Evolutionary conservation across 371 early-diverging fungal species (phyloP).

Genomic region (Mucor irregularis): DNA sequence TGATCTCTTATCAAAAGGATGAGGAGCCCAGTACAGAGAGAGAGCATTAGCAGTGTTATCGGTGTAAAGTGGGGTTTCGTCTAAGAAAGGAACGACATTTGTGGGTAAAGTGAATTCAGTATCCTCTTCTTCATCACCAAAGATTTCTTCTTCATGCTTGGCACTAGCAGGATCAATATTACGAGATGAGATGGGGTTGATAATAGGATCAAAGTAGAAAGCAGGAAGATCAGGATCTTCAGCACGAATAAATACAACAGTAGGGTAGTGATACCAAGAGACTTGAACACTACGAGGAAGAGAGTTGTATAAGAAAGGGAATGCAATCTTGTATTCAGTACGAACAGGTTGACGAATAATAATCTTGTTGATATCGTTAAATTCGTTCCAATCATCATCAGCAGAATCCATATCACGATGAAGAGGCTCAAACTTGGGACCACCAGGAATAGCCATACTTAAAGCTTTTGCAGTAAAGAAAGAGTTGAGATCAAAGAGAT

Average conservation of each 20-base stretch:
- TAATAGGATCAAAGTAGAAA: constrained; percentile 95
- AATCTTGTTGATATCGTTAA: constrained; percentile 99
- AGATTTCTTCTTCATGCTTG: constrained; percentile 84
- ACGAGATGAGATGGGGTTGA: constrained; percentile 95
- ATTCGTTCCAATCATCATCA: constrained; percentile 99
- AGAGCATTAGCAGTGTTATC: constrained; percentile 93
- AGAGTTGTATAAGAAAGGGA: constrained; percentile 97
- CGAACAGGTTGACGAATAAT: constrained; percentile 97
- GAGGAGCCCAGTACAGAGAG: constrained; percentile 96
- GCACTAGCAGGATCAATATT: constrained; percentile 55
- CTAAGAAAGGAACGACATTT: constrained; percentile 85
- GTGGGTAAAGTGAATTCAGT: constrained; percentile 78
- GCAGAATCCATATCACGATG: constrained; percentile 92
- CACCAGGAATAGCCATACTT: constrained; percentile 99
- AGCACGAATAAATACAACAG: constrained; percentile 83
- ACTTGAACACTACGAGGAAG: constrained; percentile 92
- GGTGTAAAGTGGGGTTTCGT: constrained; percentile 76
- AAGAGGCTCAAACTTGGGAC: constrained; percentile 97
- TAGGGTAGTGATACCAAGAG: constrained; percentile 93
- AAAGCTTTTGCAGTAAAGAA: constrained; percentile 98
- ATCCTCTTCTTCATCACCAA: constrained; percentile 77
- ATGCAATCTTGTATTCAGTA: constrained; percentile 98
- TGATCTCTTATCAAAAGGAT: constrained; percentile 93
- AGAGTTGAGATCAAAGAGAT: constrained; percentile 91
- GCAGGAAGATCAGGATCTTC: constrained; percentile 97